Base-by-base conservation (phyloP, 2,329 filamentous ascomycete species). In the Sordariomycetes sp. region DNA sequence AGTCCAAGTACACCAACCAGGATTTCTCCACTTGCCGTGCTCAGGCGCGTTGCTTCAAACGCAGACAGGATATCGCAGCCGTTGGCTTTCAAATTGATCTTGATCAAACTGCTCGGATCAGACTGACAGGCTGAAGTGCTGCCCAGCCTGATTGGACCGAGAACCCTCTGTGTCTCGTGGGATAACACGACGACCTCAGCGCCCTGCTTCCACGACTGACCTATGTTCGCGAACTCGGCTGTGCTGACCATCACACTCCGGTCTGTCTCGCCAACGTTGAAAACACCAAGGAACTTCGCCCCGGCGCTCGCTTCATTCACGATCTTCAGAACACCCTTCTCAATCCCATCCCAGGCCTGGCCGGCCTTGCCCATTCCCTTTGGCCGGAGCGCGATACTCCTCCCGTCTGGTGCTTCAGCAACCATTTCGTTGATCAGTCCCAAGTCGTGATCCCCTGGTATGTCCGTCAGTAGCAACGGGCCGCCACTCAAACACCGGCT, bases 391-490 rank as follows among this genome's bases (percentile, higher is more conserved):
- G 93, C 83, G 0, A 94, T 74, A 0, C 86, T 92, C 42, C 76
- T 79, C 1, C 79, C 84, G 16, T 74, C 65, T 0, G 77, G 66
- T 0, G 84, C 92, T 9, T 68, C 63, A 0, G 82, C 88, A 0
- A 83, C 87, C 70, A 96, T 88, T 53, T 93, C 80, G 20, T 68
- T 59, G 39, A 98, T 82, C 12, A 98, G 58, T 6, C 69, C 58
- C 20, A 87, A 49, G 48, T 94, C 72, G 54, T 96, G 86, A 39
- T 85, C 63, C 1, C 86, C 88, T 0, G 90, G 90, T 1, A 78
- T 72, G 55, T 98, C 92, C 0, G 90, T 96, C 53, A 98, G 88
- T 48, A 93, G 95, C 25, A 98, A 82, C 0, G 90, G 92, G 0
- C 92, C 92, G 7, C 92, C 92, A 32, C 82, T 88, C 8, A 98